Conservation (phyloP, 345 rosid genomes). For the Dovyalis caffra region DNA sequence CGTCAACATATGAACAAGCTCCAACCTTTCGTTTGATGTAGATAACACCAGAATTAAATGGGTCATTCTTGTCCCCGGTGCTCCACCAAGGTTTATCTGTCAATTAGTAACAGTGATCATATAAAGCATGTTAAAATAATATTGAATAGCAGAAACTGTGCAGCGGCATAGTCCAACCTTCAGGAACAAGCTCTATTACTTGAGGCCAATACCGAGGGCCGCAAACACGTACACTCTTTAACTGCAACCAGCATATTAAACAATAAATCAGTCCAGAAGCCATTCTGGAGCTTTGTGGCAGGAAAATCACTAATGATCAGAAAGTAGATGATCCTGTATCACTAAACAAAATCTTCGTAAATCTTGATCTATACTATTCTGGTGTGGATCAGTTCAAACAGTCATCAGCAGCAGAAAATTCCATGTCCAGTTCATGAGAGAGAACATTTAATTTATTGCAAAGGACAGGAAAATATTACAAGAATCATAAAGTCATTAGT, state of each 20-base stretch:
- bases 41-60: slow-evolving; percentile 80
- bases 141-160: slow-evolving; percentile 17
- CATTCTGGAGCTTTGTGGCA: neutral
- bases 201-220: slow-evolving; percentile 99
- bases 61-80: slow-evolving; percentile 64
- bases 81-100: slow-evolving; percentile 93
- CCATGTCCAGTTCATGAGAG: neutral
- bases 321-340: no score
- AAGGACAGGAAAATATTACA: neutral
- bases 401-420: no score
- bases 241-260: slow-evolving; percentile 55
- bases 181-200: slow-evolving; percentile 75
- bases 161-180: slow-evolving; percentile 48
- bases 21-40: slow-evolving; percentile 93
- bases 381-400: no score
- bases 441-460: no score
- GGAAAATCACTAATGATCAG: no score
- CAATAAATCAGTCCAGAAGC: neutral
- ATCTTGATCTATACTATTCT: no score
- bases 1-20: slow-evolving; percentile 96
- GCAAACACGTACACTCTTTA: slow-evolving; percentile 73
- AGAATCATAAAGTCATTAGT: neutral
- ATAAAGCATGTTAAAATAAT: slow-evolving; percentile 6
- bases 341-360: no score
- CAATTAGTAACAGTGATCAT: slow-evolving; percentile 5